These are phyloP conservation scores for Xerophyta viscosa DNA, from an alignment of 106 monocot genomes.

Conservation along the genomic window DNA sequence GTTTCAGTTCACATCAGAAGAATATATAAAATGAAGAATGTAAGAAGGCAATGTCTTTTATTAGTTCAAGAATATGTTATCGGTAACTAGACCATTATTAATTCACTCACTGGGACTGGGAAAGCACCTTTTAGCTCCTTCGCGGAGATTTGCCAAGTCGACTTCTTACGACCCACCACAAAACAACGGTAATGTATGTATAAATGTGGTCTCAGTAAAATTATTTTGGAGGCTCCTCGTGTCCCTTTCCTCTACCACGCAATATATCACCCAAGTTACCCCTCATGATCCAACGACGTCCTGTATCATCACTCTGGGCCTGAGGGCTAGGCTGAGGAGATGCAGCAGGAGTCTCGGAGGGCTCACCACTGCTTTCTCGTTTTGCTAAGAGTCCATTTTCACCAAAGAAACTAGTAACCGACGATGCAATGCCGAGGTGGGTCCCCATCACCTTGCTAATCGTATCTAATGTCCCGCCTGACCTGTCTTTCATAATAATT, in stretches of 20 bases:
- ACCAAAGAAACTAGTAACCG: slow-evolving; percentile 82
- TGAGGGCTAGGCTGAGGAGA: slow-evolving; percentile 17
- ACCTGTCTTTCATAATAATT: slow-evolving; percentile 81
- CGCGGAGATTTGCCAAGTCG: too few relatives aligned
- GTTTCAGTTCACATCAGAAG: too few relatives aligned
- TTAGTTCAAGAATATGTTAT: too few relatives aligned
- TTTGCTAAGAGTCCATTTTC: slow-evolving; percentile 51
- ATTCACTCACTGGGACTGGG: too few relatives aligned
- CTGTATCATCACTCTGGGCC: slow-evolving; percentile 45
- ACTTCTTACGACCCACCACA: too few relatives aligned
- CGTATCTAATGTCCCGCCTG: slow-evolving; percentile 68
- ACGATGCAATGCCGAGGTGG: slow-evolving; percentile 84
- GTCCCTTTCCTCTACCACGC: slow-evolving; percentile 48
- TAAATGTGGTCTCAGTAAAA: too few relatives aligned
- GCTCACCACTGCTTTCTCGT: slow-evolving; percentile 44
- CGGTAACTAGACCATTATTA: too few relatives aligned
- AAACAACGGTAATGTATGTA: too few relatives aligned
- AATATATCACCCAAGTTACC: slow-evolving; percentile 75
- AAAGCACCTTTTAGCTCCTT: too few relatives aligned
- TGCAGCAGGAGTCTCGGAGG: slow-evolving; percentile 8
- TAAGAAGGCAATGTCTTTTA: too few relatives aligned
- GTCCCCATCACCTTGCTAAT: slow-evolving; percentile 88
- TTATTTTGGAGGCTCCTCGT: slow-evolving; percentile 27
- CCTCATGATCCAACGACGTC: slow-evolving; percentile 72
- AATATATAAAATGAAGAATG: too few relatives aligned